phyloP scores from a whole-genome alignment of 306 rosid species.

The Begonia loranthoides region DNA sequence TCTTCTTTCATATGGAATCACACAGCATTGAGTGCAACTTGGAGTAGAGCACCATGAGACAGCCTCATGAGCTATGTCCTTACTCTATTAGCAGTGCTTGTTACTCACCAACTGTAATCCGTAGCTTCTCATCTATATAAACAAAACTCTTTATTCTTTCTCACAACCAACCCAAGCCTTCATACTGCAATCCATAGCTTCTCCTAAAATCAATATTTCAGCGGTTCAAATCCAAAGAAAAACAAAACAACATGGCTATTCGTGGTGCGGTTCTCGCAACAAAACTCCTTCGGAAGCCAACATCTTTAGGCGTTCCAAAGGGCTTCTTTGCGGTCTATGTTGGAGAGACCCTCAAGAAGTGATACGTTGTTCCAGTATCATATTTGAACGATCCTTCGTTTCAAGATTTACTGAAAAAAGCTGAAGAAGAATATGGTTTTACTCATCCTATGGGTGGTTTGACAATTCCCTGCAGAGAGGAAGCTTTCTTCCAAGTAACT shows the following conservation, averaged over 20 bases:
- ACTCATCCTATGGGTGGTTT: slow-evolving; percentile 26
- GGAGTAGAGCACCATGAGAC: no score
- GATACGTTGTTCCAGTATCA: background rate
- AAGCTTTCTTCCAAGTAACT: slow-evolving; percentile 14
- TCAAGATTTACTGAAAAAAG: slow-evolving; percentile 20
- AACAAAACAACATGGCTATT: background rate
- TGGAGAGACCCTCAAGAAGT: slow-evolving; percentile 1
- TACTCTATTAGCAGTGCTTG: no score
- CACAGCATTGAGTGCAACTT: no score
- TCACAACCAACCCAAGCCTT: no score
- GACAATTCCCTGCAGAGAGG: slow-evolving; percentile 24
- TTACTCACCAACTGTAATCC: no score
- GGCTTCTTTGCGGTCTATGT: slow-evolving; percentile 9
- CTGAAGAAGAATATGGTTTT: slow-evolving; percentile 24
- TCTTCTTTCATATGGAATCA: no score
- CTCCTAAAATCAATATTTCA: no score
- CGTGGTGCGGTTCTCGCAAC: no score
- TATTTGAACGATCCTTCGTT: slow-evolving; percentile 8
- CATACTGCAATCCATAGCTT: no score
- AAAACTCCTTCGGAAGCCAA: background rate
- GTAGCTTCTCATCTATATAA: no score
- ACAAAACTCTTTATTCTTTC: no score
- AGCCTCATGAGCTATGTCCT: background rate
- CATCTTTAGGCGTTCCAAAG: slow-evolving; percentile 2
- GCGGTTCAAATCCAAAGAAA: no score